Evolutionary conservation across 441 rosid genomes (phyloP).

Genomic region (Populus hybrid): DNA sequence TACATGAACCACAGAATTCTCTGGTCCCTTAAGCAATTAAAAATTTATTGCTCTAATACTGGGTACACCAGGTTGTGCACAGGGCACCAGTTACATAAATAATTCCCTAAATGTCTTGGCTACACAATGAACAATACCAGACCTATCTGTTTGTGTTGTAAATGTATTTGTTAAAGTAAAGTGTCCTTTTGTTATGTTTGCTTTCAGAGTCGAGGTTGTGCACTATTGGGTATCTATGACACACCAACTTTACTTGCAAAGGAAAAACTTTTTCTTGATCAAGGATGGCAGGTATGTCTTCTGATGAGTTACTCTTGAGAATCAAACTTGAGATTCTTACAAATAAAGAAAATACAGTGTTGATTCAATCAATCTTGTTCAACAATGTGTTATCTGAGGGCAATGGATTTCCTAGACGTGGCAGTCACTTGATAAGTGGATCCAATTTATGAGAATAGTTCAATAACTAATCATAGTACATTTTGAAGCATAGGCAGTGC

Average conservation of each 20-base stretch:
- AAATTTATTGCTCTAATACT: background rate
- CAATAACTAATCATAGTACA: background rate
- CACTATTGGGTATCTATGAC: conserved; percentile 71
- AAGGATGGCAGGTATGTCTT: conserved; percentile 88
- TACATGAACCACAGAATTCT: background rate
- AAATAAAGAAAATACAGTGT: background rate
- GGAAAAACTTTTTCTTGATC: conserved; percentile 79
- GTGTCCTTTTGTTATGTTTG: background rate
- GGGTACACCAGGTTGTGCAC: background rate
- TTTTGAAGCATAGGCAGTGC: background rate
- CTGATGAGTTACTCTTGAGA: conserved; percentile 10
- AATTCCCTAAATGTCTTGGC: background rate
- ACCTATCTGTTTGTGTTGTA: background rate
- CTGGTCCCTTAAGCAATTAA: background rate
- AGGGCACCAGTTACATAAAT: background rate
- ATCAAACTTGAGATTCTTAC: conserved; percentile 1
- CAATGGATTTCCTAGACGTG: background rate
- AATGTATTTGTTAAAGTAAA: background rate
- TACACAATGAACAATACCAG: background rate
- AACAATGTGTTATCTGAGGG: background rate
- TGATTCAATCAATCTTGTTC: background rate
- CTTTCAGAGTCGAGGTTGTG: conserved; percentile 90
- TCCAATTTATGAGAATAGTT: background rate
- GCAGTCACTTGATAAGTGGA: background rate
- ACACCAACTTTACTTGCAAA: conserved; percentile 84